These are phyloP conservation scores for Casuarina glauca DNA, from an alignment of 306 rosid species.

Conservation along the genomic window DNA sequence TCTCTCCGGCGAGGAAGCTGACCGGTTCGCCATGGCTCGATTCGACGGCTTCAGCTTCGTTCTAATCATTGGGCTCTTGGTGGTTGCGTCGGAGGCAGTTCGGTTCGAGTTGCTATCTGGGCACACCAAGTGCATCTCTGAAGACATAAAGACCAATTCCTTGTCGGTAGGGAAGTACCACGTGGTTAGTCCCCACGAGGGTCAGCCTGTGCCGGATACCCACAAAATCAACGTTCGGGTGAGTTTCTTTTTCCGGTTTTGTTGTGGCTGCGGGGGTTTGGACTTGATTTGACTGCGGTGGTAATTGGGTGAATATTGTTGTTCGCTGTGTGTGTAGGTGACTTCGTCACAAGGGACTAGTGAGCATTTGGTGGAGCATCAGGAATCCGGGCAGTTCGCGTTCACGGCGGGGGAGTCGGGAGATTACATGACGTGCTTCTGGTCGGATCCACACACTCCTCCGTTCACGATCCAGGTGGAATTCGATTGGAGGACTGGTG, in stretches of 20 bases:
- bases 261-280: not conserved
- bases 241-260: not conserved
- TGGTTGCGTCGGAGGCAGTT: conserved; percentile 57
- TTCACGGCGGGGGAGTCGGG: conserved; percentile 77
- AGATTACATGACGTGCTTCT: conserved; percentile 86
- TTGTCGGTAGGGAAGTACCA: conserved; percentile 86
- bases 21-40: conserved; percentile 16
- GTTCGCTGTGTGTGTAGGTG: conserved; percentile 45
- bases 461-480: conserved; percentile 55
- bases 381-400: conserved; percentile 65
- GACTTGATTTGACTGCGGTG: not conserved
- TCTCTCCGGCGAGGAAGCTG: not conserved
- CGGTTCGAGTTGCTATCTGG: conserved; percentile 90
- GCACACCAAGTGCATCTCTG: conserved; percentile 83
- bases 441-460: conserved; percentile 70
- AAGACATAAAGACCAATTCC: conserved; percentile 79
- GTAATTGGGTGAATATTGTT: conserved; percentile 14
- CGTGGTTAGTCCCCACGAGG: conserved; percentile 66
- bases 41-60: conserved; percentile 20
- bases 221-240: conserved; percentile 89
- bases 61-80: conserved; percentile 41
- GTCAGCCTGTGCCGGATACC: conserved; percentile 62
- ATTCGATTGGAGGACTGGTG: conserved; percentile 93
- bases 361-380: conserved; percentile 69
- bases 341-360: conserved; percentile 76